Base-by-base conservation (phyloP, 148 eudicot genomes). In the Silene latifolia region DNA sequence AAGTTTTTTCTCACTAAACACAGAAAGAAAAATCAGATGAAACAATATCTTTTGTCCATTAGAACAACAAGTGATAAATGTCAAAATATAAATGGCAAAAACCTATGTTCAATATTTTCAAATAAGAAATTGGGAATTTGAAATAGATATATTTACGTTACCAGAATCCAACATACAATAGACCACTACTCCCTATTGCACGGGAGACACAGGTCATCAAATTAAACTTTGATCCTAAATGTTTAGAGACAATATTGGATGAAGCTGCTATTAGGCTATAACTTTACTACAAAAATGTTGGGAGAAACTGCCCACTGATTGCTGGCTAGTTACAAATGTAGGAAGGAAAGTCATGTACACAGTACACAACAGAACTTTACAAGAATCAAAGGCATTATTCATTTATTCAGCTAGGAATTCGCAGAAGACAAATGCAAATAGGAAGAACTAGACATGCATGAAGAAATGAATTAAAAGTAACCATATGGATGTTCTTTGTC, bases 401-500 rank as follows among this genome's bases (percentile, higher is more conserved):
- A 51, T 35, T 35, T 56, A 18, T 3, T 32, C 39, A 59, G 8
- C 51, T 15, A 67, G 39, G 20, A 46, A 60, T 29, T 20, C 14
- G 15, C 42, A 48, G 54, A 66, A 32, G 60, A 24, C 20, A 44
- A 65, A 25, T 24, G 57, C 5, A 66, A 15, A 66, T 63, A 64
- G 24, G 14, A 73, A 29, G 44, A 58, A 70, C 58, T 59, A 74
- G 67, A 44, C 77, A 76, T 63, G 35, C 73, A 64, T 63, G 83
- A 77, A 79, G 82, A 80, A 77, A 81, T 83, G 80, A 78, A 86
- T 76, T 77, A 82, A 82, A 84, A 81, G 84, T 78, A 86, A 96
- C 99, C 99, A 88, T 92, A 96, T 83, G 99, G 99, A 80, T 96
- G 99, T 84, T 96, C 99, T 90, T 92, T 96, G 89, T 95, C 99